Evolutionary conservation across 768 basidiomycete species (phyloP).

Genomic region (Tylopilus felleus): DNA sequence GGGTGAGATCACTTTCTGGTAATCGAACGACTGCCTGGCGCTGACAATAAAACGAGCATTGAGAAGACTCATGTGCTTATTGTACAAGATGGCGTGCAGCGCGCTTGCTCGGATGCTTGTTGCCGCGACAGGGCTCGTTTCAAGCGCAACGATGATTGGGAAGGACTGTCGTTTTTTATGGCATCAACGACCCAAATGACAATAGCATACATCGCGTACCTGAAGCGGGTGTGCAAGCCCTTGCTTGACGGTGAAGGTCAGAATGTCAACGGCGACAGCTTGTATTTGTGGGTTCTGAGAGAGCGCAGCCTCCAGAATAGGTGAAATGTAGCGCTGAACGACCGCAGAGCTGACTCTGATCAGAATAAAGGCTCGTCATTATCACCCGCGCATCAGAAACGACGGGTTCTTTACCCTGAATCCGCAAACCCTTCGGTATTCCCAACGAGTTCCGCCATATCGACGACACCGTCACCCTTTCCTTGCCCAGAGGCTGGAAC

Average conservation of each 20-base stretch:
- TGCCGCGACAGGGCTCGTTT: slow-evolving; percentile 64
- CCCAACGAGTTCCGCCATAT: slow-evolving; percentile 93
- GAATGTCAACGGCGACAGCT: slow-evolving; percentile 80
- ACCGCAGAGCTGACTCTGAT: slow-evolving; percentile 88
- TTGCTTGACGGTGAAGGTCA: slow-evolving; percentile 92
- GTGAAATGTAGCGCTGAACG: slow-evolving; percentile 85
- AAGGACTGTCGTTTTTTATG: slow-evolving; percentile 58
- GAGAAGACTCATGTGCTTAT: slow-evolving; percentile 85
- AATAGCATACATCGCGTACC: slow-evolving; percentile 39
- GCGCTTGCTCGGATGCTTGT: slow-evolving; percentile 75
- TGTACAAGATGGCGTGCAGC: slow-evolving; percentile 78
- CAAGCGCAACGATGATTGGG: slow-evolving; percentile 89
- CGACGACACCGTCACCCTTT: slow-evolving; percentile 46
- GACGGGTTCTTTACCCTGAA: slow-evolving; percentile 69
- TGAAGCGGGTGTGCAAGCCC: slow-evolving; percentile 94
- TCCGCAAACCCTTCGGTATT: slow-evolving; percentile 96
- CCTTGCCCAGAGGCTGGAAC: slow-evolving; percentile 18
- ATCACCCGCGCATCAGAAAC: neutral
- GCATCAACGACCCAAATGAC: neutral
- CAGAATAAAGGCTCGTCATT: slow-evolving; percentile 1
- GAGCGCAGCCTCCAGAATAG: slow-evolving; percentile 78
- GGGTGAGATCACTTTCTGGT: slow-evolving; percentile 59
- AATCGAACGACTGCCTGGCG: slow-evolving; percentile 78
- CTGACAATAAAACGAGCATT: slow-evolving; percentile 83
- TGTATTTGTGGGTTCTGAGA: slow-evolving; percentile 71